phyloP scores from a whole-genome alignment of 805 yeast genomes.

The Kazachstania taianensis region DNA sequence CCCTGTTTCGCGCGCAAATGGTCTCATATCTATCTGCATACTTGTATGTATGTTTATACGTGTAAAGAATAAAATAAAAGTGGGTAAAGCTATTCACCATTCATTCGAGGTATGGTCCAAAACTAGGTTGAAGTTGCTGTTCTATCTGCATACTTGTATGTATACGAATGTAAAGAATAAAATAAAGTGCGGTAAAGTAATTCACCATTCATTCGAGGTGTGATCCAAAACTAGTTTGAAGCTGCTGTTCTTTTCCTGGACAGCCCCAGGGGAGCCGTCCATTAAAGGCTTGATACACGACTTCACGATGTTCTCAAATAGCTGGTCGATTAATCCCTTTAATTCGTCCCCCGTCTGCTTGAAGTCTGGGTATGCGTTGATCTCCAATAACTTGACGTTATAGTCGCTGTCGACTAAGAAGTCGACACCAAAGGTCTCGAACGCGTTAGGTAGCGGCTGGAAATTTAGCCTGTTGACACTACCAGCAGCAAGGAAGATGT shows the following conservation, averaged over 20 bases:
- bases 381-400: conserved; percentile 61
- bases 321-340: conserved; percentile 51
- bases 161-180: no score
- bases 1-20: no score
- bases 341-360: conserved; percentile 84
- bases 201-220: conserved; percentile 30
- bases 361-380: conserved; percentile 92
- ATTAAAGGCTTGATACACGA: conserved; percentile 43
- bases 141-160: background rate
- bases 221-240: conserved; percentile 35
- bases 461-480: conserved; percentile 77
- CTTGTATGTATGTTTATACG: conserved; percentile 1
- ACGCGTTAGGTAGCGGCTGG: conserved; percentile 68
- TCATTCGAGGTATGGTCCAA: conserved; percentile 29
- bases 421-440: conserved; percentile 85
- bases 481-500: conserved; percentile 71
- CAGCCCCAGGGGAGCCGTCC: conserved; percentile 5
- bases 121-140: conserved; percentile 31
- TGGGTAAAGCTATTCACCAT: no score
- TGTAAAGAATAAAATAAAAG: no score
- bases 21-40: no score
- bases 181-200: no score
- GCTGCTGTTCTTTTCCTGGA: conserved; percentile 9
- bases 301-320: conserved; percentile 49
- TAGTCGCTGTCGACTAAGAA: conserved; percentile 55